Percentiles rank a stretch among this genome's conserved stretches.
These are phyloP conservation scores for Globisporangium viniferum DNA, from an alignment of 352 stramenopile genomes.

Conservation along the genomic window DNA sequence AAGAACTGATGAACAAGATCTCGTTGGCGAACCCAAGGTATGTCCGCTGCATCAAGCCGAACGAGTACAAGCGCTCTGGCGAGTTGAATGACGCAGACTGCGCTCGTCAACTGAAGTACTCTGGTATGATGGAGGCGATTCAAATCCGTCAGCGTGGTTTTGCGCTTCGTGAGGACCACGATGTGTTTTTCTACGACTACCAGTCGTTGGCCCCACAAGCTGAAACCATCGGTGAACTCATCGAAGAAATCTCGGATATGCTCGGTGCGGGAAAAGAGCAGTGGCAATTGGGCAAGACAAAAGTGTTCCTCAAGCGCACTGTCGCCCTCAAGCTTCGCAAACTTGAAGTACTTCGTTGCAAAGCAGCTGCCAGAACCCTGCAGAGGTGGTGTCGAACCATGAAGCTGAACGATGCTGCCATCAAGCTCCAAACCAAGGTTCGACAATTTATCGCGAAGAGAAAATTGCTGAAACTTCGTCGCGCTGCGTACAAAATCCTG, in stretches of 20 bases:
- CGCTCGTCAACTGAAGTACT: constrained; percentile 89
- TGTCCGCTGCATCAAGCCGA: constrained; percentile 88
- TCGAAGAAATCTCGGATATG: constrained; percentile 83
- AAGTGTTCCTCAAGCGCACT: constrained; percentile 82
- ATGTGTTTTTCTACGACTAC: constrained; percentile 91
- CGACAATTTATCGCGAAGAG: constrained; percentile 68
- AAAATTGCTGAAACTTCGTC: constrained; percentile 43
- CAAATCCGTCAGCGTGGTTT: constrained; percentile 89
- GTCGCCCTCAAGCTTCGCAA: constrained; percentile 83
- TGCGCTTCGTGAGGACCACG: constrained; percentile 84
- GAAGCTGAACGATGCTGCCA: constrained; percentile 45
- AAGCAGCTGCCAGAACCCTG: constrained; percentile 75
- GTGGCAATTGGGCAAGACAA: constrained; percentile 87
- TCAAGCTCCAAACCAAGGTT: constrained; percentile 71
- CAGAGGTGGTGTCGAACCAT: constrained; percentile 84
- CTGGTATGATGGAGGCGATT: constrained; percentile 90
- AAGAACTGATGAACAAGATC: constrained; percentile 89
- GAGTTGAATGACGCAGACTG: constrained; percentile 82
- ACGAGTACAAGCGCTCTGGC: constrained; percentile 76
- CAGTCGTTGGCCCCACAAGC: constrained; percentile 80
- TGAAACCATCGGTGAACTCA: constrained; percentile 80
- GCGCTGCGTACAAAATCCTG: constrained; percentile 61
- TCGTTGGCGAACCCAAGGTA: constrained; percentile 85
- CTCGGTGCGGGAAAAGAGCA: constrained; percentile 85
- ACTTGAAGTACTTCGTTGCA: constrained; percentile 76